Evolutionary conservation across 2,329 filamentous ascomycete species (phyloP), one percentile per base, ranked within the genome.

Genomic region (Fusarium albidum): DNA sequence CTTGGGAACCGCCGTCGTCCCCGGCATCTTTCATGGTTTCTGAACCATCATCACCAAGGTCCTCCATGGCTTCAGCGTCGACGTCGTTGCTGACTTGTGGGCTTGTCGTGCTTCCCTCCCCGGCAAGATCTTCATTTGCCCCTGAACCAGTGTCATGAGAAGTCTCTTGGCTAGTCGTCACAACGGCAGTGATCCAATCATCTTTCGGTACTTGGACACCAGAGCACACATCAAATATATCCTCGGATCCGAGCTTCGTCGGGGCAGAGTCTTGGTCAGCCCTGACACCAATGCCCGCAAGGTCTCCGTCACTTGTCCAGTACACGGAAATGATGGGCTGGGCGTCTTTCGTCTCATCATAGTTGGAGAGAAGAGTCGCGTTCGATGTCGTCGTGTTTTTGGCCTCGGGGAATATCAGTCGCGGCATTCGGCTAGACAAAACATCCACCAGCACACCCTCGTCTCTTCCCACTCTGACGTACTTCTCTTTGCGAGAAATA

Each of bases 161-260:
- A 29, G 14, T 12, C n/a, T 32, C 21, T 2, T 26, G 26, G 15
- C 34, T 54, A 10, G 51, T 54, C 6, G 45, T 14, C 13, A 49
- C n/a, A 5, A 54, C 15, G 2, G 33, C 46, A 8, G 31, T 27
- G 11, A 49, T 15, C 51, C 51, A 54, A 9, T 49, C 51, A 11
- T 37, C 13, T 3, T 41, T 15, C 6, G 34, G 44, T 7, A 54
- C n/a, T n/a, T 38, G 15, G 6, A 49, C 17, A 6, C 35, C 42
- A 4, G 15, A 6, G 9, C 25, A 40, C 6, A 9, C 6, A 27
- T 31, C 15, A 28, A 31, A 41, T 1, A 35, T 18, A 13, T 35
- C 28, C 12, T 14, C 14, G 15, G 32, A 28, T 10, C 31, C 31
- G n/a, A 34, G 9, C 6, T 25, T 17, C 8, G 14, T 34, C 14